Percentiles rank a stretch among this genome's conserved stretches.
These are phyloP conservation scores for Panicum hallii DNA, from an alignment of 202 grass and related monocot genomes.

Conservation along the genomic window DNA sequence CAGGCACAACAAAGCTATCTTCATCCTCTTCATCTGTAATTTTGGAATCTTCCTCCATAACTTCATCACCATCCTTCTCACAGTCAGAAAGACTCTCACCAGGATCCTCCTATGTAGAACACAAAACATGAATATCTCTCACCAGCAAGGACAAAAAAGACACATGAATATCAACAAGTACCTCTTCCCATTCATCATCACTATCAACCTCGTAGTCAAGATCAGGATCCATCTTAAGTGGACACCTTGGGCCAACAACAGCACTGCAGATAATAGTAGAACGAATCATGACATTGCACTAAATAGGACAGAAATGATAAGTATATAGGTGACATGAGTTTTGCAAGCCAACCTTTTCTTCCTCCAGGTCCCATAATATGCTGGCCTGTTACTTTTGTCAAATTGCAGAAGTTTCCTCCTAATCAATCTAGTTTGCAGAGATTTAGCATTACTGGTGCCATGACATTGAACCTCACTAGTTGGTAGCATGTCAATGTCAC, in stretches of 20 bases:
- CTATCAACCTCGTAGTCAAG: constrained; percentile 95
- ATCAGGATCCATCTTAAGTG: constrained; percentile 90
- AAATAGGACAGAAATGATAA: constrained; percentile 39
- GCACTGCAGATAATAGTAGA: constrained; percentile 54
- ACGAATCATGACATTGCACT: constrained; percentile 33
- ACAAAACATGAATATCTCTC: constrained; percentile 44
- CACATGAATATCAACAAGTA: constrained; percentile 41
- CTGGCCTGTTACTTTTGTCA: constrained; percentile 91
- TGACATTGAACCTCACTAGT: constrained; percentile 41
- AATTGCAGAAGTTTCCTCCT: constrained; percentile 90
- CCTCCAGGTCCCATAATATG: constrained; percentile 90
- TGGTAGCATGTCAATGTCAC: constrained; percentile 64
- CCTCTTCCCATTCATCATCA: constrained; percentile 99
- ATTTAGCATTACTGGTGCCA: constrained; percentile 21
- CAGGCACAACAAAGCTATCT: constrained; percentile 98
- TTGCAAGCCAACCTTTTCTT: constrained; percentile 81
- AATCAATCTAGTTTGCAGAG: constrained; percentile 44
- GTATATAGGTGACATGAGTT: neutral
- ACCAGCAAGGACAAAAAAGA: neutral
- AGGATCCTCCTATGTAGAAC: constrained; percentile 85
- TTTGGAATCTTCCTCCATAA: constrained; percentile 79
- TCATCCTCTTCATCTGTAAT: constrained; percentile 82
- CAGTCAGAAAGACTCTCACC: constrained; percentile 98
- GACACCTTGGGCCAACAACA: constrained; percentile 77
- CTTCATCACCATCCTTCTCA: constrained; percentile 85